These are phyloP conservation scores for Penicillium sp. DNA, from an alignment of 2,329 filamentous ascomycete species.

Conservation along the genomic window DNA sequence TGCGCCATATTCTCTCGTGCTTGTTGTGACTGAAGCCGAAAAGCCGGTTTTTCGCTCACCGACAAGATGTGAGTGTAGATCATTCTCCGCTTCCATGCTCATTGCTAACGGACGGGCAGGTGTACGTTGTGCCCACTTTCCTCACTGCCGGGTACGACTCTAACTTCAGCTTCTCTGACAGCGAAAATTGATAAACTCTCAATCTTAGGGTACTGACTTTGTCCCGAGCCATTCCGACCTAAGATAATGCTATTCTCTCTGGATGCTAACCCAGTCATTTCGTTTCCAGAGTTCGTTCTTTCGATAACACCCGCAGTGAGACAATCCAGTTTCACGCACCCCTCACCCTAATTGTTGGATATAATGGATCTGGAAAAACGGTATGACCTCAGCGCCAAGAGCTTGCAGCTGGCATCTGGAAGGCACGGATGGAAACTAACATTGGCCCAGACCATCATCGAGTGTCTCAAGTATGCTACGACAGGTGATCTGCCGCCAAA, in stretches of 20 bases:
- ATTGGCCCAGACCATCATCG: slow-evolving; percentile 74
- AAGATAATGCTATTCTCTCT: not conserved
- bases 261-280: not conserved
- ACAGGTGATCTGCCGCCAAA: slow-evolving; percentile 92
- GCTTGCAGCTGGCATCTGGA: not conserved
- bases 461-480: slow-evolving; percentile 96
- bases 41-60: not conserved
- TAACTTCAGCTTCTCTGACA: slow-evolving; percentile 31
- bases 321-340: slow-evolving; percentile 86
- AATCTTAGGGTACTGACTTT: slow-evolving; percentile 63
- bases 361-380: slow-evolving; percentile 97
- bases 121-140: slow-evolving; percentile 28
- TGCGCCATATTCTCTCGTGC: not conserved
- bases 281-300: slow-evolving; percentile 68
- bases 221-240: too few relatives aligned
- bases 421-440: slow-evolving; percentile 9
- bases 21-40: not conserved
- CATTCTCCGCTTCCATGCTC: slow-evolving; percentile 2
- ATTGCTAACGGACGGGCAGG: slow-evolving; percentile 24
- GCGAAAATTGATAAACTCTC: slow-evolving; percentile 87
- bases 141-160: not conserved
- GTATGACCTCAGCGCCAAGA: slow-evolving; percentile 37
- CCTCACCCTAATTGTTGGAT: slow-evolving; percentile 91
- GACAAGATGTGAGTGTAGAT: slow-evolving; percentile 19
- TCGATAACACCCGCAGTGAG: slow-evolving; percentile 71